Evolutionary conservation across 306 rosid genomes (phyloP).

Genomic region (Rosa lucieae): DNA sequence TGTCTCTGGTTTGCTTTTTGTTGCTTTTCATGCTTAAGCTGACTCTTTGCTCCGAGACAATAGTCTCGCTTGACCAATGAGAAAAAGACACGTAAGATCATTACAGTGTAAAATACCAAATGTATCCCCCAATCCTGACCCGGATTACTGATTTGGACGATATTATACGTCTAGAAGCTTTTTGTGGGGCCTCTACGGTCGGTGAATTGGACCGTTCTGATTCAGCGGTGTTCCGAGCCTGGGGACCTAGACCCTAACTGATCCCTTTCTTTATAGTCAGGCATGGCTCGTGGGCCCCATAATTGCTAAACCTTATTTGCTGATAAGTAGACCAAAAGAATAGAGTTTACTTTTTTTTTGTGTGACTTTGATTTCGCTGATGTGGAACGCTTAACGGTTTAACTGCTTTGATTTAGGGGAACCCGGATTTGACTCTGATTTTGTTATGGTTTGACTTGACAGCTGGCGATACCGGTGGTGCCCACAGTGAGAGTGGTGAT

Average conservation of each 20-base stretch:
- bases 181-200: constrained; percentile 23
- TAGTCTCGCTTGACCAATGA: neutral
- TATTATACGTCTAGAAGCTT: constrained; percentile 26
- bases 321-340: neutral
- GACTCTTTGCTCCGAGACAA: neutral
- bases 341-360: neutral
- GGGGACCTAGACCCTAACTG: neutral
- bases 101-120: neutral
- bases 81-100: neutral
- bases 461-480: constrained; percentile 94
- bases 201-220: constrained; percentile 27
- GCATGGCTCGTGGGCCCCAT: neutral
- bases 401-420: too few relatives aligned
- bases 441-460: constrained; percentile 18
- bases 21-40: constrained; percentile 38
- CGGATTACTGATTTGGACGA: neutral
- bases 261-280: neutral
- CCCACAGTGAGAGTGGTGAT: constrained; percentile 95
- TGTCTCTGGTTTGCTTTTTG: constrained; percentile 21
- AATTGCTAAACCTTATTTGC: neutral
- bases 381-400: neutral
- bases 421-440: neutral
- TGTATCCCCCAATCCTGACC: neutral
- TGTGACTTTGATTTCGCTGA: constrained; percentile 10
- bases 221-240: neutral